These are phyloP conservation scores for Pseudogymnoascus sp. DNA, from an alignment of 2,329 filamentous ascomycete species.

Conservation along the genomic window DNA sequence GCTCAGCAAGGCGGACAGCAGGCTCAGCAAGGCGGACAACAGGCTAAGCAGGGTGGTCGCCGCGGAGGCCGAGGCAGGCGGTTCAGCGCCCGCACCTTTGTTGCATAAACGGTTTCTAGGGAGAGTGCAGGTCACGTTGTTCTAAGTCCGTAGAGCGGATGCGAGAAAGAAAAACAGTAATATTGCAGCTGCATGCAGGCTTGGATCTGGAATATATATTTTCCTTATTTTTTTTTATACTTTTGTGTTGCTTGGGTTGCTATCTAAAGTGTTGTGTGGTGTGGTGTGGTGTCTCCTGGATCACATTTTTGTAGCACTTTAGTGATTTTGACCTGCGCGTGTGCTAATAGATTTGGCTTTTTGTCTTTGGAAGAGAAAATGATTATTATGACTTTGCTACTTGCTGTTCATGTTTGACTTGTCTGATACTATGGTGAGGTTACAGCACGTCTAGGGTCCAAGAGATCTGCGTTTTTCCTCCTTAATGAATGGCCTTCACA, in stretches of 20 bases:
- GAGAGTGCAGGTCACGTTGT: not conserved
- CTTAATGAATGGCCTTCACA: not conserved
- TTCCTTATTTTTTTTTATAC: not conserved
- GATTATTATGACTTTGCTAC: not conserved
- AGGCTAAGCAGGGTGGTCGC: not conserved
- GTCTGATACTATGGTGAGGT: not conserved
- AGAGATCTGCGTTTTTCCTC: not conserved
- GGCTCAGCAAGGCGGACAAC: not conserved
- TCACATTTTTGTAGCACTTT: not conserved
- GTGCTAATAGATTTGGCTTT: constrained; percentile 5
- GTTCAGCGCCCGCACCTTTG: not conserved
- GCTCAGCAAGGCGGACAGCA: not conserved
- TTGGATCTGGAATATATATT: constrained; percentile 4
- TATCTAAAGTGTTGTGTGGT: not conserved
- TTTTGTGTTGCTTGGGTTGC: not conserved
- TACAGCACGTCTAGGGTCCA: not conserved
- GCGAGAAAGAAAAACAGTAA: not conserved
- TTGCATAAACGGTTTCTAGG: not conserved
- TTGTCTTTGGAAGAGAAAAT: not conserved
- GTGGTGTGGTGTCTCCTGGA: not conserved
- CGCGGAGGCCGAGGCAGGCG: not conserved
- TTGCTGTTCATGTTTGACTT: not conserved
- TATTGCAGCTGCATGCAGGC: not conserved
- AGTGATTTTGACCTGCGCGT: not conserved
- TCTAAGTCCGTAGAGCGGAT: constrained; percentile 1